Base-by-base conservation (phyloP, 345 rosid genomes). In the Firmiana major region DNA sequence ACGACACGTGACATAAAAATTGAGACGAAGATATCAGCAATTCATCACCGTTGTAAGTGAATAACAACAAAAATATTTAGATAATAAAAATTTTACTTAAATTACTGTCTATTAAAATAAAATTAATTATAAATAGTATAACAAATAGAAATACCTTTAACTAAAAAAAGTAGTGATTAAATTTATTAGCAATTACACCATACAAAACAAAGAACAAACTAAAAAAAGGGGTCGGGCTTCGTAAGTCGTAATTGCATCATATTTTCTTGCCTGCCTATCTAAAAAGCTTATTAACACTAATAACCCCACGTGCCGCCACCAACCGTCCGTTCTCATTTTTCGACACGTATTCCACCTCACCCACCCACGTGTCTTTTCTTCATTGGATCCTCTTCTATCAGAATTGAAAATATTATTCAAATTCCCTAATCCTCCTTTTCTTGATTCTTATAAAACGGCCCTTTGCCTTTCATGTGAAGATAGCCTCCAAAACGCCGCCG, bases 291-390 rank as follows among this genome's bases (percentile, higher is more conserved):
- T 31, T 31, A 31, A 31, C 34, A 45, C 72, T 13, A 45, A 10
- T 67, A 43, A 54, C 45, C 73, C 73, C 73, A 78, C 77, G 57
- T 78, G 77, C 46, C 46, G n/a, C 13, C 11, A 70, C 45, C 17
- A 8, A 43, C 36, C 59, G 31, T 45, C 59, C 36, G 12, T 40
- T 64, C 6, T 15, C 26, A 6, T 17, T 48, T 67, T 22, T 5
- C 26, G 75, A 79, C 79, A 46, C 79, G 77, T 48, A 75, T 21
- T 22, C 54, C 45, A 40, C n/a, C 5, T 74, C 62, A 45, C 71
- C 2, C 4, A 22, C 9, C 16, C 19, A 73, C 80, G 78, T 79
- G 80, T 63, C 54, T 16, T 2, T 36, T 6, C 15, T 19, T 62
- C 73, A 21, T 67, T 67, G 72, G 72, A 5, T 67, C 15, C 0